phyloP scores from a whole-genome alignment of 192 early-diverging fungal genomes.

The Cladochytrium replicatum region DNA sequence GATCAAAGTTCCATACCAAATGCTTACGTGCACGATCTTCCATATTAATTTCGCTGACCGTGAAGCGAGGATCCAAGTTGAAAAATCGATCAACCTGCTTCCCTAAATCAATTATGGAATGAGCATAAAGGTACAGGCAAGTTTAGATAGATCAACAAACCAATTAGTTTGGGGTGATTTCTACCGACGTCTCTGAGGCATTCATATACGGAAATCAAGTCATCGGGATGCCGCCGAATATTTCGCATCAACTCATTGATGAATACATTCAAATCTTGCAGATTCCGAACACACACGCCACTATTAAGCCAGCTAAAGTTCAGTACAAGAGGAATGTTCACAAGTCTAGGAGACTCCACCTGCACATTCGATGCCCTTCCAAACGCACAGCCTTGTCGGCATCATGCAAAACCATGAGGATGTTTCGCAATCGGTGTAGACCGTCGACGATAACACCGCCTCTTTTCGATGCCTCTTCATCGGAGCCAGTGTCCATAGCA shows the following conservation, averaged over 20 bases:
- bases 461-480: too few species aligned
- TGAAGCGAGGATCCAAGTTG: slow-evolving; percentile 51
- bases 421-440: too few species aligned
- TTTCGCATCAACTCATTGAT: slow-evolving; percentile 51
- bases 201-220: slow-evolving; percentile 56
- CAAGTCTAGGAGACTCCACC: slow-evolving; percentile 27
- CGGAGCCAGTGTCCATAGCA: too few species aligned
- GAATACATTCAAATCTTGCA: slow-evolving; percentile 37
- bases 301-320: neutral
- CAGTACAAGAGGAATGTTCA: slow-evolving; percentile 1
- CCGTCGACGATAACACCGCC: too few species aligned
- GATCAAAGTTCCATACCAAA: slow-evolving; percentile 1
- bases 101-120: too few species aligned
- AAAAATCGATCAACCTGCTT: slow-evolving; percentile 47
- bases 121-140: too few species aligned
- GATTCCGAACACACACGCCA: slow-evolving; percentile 10
- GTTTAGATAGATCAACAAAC: slow-evolving; percentile 16
- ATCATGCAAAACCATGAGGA: slow-evolving; percentile 71
- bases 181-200: slow-evolving; percentile 57
- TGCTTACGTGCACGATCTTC: slow-evolving; percentile 52
- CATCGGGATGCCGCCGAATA: slow-evolving; percentile 56
- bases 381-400: slow-evolving; percentile 51
- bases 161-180: slow-evolving; percentile 33
- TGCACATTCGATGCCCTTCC: slow-evolving; percentile 63
- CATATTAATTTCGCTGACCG: slow-evolving; percentile 60